Evolutionary conservation across 2,329 filamentous ascomycete species (phyloP).

Genomic region (Penicillium sp.): DNA sequence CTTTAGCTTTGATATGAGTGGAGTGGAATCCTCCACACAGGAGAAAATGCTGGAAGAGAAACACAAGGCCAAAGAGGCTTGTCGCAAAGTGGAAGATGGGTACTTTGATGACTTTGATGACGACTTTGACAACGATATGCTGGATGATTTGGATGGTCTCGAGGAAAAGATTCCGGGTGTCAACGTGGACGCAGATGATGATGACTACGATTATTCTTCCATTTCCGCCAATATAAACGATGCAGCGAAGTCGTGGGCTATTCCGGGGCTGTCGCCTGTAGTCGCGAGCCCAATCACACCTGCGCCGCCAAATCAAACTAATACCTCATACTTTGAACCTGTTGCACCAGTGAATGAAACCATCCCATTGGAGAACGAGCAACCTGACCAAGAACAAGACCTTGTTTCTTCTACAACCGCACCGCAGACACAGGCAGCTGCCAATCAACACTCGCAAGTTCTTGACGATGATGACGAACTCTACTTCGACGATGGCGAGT

Average conservation of each 20-base stretch:
- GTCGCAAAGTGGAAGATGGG: conserved; percentile 34
- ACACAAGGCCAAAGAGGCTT: conserved; percentile 57
- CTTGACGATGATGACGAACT: conserved; percentile 38
- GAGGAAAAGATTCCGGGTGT: conserved; percentile 52
- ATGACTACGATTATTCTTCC: conserved; percentile 35
- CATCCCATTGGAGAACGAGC: neutral
- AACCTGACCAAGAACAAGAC: neutral
- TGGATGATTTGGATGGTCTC: conserved; percentile 46
- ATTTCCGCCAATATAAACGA: conserved; percentile 21
- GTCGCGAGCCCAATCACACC: conserved; percentile 35
- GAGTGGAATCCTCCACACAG: conserved; percentile 59
- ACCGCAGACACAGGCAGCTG: neutral
- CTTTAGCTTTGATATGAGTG: conserved; percentile 66
- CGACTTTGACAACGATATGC: conserved; percentile 47
- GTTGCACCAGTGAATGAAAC: neutral
- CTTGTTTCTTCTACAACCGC: neutral
- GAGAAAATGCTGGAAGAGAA: conserved; percentile 65
- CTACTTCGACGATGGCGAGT: conserved; percentile 51
- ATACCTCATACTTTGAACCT: neutral
- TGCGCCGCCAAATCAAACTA: conserved; percentile 17
- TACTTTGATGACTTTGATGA: conserved; percentile 46
- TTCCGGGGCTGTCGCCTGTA: conserved; percentile 39
- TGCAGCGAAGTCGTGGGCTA: conserved; percentile 34
- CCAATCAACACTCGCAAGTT: conserved; percentile 8
- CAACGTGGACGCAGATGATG: conserved; percentile 48